Base-by-base conservation (phyloP, 139 green algal species). In the Dunaliella primolecta region DNA sequence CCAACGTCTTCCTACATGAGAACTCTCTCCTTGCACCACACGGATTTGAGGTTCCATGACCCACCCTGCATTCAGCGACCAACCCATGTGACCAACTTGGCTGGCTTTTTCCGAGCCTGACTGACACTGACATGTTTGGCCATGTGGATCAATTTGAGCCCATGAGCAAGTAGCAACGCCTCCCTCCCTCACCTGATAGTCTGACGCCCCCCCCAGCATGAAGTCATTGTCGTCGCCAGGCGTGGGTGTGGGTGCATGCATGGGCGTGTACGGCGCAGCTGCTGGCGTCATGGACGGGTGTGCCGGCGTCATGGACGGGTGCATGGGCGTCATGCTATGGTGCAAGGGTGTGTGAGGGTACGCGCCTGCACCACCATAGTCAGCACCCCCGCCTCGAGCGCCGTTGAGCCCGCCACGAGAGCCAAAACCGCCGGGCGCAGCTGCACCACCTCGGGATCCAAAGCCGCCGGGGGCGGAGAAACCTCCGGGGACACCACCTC, bases 291-390 rank as follows among this genome's bases (percentile, higher is more conserved):
- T 89, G 72, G 86, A 88, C 35, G 25, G 56, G 72, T 93, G 85
- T 0, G 82, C 75, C 27, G 93, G 93, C 30, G 92, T 96, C 86
- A 94, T 93, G 80, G 83, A 84, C 15, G 93, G 91, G 78, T 95
- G 91, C 86, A 90, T 33, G 25, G 88, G 88, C 35, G 88, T 92
- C 82, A 81, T 37, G n/a, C 75, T 86, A 74, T 82, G 81, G 72
- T 93, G 89, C 38, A 85, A 78, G 7, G 92, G 92, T 34, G 92
- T 95, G 30, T 83, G 85, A 2, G 85, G 81, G 0, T 37, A 70
- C n/a, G 84, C 86, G 35, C 81, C 85, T 37, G 64, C 83, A 0
- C 87, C 87, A 75, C 86, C 86, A 23, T 56, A 57, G 80, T 33
- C 38, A 24, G 27, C 24, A 20, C 20, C 56, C 56, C 20, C 23